These are phyloP conservation scores for Vigna unguiculata DNA, from an alignment of 306 rosid species.

Conservation along the genomic window DNA sequence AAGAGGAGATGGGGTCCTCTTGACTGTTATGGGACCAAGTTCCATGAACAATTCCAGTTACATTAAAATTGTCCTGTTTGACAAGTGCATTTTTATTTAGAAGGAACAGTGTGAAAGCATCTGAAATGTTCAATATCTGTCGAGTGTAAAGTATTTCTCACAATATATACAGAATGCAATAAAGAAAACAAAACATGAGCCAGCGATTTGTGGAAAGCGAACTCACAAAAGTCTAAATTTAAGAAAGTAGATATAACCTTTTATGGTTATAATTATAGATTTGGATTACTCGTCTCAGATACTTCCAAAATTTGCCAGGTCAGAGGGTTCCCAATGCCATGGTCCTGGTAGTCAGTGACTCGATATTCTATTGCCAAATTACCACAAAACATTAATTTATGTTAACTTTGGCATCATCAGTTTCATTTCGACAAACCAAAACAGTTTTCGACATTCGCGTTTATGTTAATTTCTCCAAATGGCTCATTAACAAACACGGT, in stretches of 20 bases:
- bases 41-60: constrained; percentile 43
- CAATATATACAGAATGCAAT: background rate
- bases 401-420: constrained; percentile 29
- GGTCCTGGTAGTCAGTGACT: constrained; percentile 30
- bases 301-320: constrained; percentile 41
- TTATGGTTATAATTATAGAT: constrained; percentile 34
- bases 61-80: constrained; percentile 33
- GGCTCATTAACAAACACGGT: constrained; percentile 16
- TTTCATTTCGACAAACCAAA: constrained; percentile 35
- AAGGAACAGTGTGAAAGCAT: constrained; percentile 25
- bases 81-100: constrained; percentile 25
- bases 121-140: constrained; percentile 20
- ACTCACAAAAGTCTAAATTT: constrained; percentile 21
- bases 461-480: constrained; percentile 29
- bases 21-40: constrained; percentile 32
- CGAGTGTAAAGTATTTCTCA: background rate
- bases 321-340: constrained; percentile 32
- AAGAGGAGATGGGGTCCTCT: background rate
- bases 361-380: constrained; percentile 18
- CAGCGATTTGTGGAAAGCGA: constrained; percentile 14
- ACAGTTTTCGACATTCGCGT: background rate
- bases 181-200: background rate
- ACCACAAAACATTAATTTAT: constrained; percentile 18
- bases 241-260: constrained; percentile 23
- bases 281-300: constrained; percentile 29